phyloP scores from a whole-genome alignment of 176 grass and related monocot species.

The Oropetium thomaeum region DNA sequence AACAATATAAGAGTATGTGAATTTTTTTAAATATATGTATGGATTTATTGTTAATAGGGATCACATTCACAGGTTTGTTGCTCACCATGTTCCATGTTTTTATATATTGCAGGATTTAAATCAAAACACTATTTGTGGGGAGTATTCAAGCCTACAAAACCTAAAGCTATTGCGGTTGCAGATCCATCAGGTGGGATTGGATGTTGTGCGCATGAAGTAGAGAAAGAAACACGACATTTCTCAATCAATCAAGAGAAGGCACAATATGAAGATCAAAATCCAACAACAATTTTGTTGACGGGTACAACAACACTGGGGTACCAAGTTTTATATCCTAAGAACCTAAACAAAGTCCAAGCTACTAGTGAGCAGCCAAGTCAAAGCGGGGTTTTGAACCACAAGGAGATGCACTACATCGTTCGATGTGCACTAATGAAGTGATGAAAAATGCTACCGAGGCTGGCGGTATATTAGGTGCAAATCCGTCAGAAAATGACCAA shows the following conservation, averaged over 20 bases:
- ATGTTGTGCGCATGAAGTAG: neutral
- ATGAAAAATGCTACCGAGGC: neutral
- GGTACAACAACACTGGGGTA: too few relatives aligned
- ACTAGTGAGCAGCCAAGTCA: neutral
- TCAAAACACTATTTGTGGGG: slow-evolving; percentile 55
- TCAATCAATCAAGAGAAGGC: neutral
- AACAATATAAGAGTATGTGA: slow-evolving; percentile 41
- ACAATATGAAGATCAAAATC: neutral
- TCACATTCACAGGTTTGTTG: neutral
- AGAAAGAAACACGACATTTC: neutral
- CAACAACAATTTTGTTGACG: neutral
- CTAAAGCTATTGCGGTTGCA: neutral
- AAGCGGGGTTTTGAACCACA: neutral
- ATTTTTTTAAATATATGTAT: neutral
- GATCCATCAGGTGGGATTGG: neutral
- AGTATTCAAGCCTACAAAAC: slow-evolving; percentile 27
- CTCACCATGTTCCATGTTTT: neutral
- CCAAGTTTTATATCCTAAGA: neutral
- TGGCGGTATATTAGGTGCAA: neutral
- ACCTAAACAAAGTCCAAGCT: neutral
- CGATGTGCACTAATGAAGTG: neutral
- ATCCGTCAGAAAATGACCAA: neutral
- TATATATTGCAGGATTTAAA: slow-evolving; percentile 30
- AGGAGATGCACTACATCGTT: neutral
- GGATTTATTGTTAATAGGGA: too few relatives aligned